Evolutionary conservation across 768 basidiomycete genomes (phyloP), one percentile per base, ranked within the genome.

Genomic region (Fomitopsis pulvina): DNA sequence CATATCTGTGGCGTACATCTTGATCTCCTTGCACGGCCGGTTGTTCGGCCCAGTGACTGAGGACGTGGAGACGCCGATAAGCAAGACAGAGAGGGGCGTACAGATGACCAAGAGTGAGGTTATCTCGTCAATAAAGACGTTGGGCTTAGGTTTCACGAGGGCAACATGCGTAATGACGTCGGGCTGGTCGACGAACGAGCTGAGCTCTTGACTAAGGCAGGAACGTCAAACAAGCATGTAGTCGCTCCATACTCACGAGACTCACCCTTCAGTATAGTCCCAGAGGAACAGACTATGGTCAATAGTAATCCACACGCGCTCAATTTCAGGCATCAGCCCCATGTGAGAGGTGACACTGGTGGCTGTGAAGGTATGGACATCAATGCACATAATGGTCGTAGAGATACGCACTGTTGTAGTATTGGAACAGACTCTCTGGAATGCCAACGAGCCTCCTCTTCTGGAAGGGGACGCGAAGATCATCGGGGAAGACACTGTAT

Each of bases 251-350:
- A 5, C 4, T 8, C 7, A 18, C 16, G 11, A 3, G 18, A 72
- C 86, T 49, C 57, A 95, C 94, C 92, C 91, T 57, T 95, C 89
- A 29, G 83, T 71, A 64, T 96, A 99, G 66, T 99, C 92, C 96
- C 96, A 98, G 21, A 99, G 71, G 60, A 96, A 90, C 28, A 99
- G 73, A 59, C 91, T 90, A 66, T 93, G 84, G 69, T 97, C 92
- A 51, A 95, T 87, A 9, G 91, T 87, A 55, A 97, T 87, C 92
- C 93, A 99, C 0, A 88, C 93, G 41, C 92, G 80, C 58, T 95
- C 92, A 53, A 98, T 89, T 59, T 94, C 89, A 22, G 92, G 84
- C 63, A 98, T 78, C 47, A 99, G 68, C 9, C 94, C 94, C 86
- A 96, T 87, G 60, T 88, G 84, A 16, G 87, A 82, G 22, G 80